These are phyloP conservation scores for Spiraea crenata DNA, from an alignment of 331 rosid genomes.

Conservation along the genomic window DNA sequence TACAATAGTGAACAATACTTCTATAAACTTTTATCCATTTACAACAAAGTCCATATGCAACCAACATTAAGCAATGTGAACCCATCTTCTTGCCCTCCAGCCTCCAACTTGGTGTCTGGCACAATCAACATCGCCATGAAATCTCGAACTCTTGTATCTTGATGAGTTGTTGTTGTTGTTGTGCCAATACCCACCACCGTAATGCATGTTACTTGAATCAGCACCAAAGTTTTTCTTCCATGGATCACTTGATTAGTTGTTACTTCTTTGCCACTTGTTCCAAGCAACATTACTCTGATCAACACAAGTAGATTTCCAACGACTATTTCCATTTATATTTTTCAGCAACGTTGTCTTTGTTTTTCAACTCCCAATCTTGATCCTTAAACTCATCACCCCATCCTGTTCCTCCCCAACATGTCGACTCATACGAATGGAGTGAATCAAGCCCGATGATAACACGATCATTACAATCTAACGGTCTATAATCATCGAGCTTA, in stretches of 20 bases:
- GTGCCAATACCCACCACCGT: constrained; percentile 8
- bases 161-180: constrained; percentile 11
- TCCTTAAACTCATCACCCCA: constrained; percentile 51
- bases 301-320: constrained; percentile 33
- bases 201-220: constrained; percentile 19
- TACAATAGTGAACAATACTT: no score
- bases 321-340: neutral
- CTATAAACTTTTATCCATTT: no score
- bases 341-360: constrained; percentile 9
- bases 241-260: constrained; percentile 9
- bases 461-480: constrained; percentile 17
- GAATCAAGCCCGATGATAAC: constrained; percentile 23
- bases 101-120: constrained; percentile 31
- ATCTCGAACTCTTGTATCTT: constrained; percentile 37
- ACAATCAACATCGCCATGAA: constrained; percentile 31
- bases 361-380: constrained; percentile 14
- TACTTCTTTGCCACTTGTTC: constrained; percentile 22
- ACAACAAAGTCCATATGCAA: no score
- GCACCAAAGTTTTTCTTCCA: constrained; percentile 37
- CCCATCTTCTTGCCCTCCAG: constrained; percentile 47
- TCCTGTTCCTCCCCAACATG: constrained; percentile 49
- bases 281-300: constrained; percentile 5
- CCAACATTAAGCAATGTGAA: constrained; percentile 23
- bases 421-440: constrained; percentile 16
- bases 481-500: neutral